phyloP scores from a whole-genome alignment of 257 asterid genomes.

The Asclepias syriaca region DNA sequence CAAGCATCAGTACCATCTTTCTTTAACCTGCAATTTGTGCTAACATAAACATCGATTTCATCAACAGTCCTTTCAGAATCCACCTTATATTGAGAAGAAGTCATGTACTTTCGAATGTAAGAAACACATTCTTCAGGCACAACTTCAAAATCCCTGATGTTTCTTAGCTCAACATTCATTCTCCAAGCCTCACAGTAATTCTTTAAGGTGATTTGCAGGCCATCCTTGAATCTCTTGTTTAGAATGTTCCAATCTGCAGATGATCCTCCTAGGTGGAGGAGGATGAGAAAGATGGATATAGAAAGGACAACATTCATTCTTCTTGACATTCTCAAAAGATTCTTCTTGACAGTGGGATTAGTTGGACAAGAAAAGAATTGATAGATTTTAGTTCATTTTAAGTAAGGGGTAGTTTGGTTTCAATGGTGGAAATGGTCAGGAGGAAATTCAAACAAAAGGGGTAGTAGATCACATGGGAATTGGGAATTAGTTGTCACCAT shows the following conservation, averaged over 20 bases:
- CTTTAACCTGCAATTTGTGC: slow-evolving; percentile 41
- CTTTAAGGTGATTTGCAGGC: slow-evolving; percentile 49
- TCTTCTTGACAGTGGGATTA: too few species aligned
- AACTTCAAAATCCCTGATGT: slow-evolving; percentile 42
- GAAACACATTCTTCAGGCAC: slow-evolving; percentile 70
- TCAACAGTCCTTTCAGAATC: slow-evolving; percentile 57
- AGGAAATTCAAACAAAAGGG: slow-evolving; percentile 3
- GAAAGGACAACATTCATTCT: slow-evolving; percentile 11
- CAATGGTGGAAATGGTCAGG: background rate
- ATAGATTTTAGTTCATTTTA: slow-evolving; percentile 12
- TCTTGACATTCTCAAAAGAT: slow-evolving; percentile 30
- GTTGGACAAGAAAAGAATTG: background rate
- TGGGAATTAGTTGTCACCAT: slow-evolving; percentile 25
- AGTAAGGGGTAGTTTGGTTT: background rate
- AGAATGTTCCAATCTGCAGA: slow-evolving; percentile 67
- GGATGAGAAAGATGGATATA: slow-evolving; percentile 22
- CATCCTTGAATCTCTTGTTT: slow-evolving; percentile 30
- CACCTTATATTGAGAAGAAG: slow-evolving; percentile 63
- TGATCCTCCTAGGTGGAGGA: slow-evolving; percentile 28
- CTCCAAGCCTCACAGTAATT: slow-evolving; percentile 80
- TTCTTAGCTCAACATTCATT: slow-evolving; percentile 72
- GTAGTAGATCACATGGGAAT: slow-evolving; percentile 25
- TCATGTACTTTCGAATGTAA: slow-evolving; percentile 56
- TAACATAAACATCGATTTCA: slow-evolving; percentile 42
- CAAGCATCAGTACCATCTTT: slow-evolving; percentile 65